Evolutionary conservation across 495 filamentous ascomycete genomes (phyloP), one percentile per base, ranked within the genome.

Genomic region (Annulohypoxylon bovei): DNA sequence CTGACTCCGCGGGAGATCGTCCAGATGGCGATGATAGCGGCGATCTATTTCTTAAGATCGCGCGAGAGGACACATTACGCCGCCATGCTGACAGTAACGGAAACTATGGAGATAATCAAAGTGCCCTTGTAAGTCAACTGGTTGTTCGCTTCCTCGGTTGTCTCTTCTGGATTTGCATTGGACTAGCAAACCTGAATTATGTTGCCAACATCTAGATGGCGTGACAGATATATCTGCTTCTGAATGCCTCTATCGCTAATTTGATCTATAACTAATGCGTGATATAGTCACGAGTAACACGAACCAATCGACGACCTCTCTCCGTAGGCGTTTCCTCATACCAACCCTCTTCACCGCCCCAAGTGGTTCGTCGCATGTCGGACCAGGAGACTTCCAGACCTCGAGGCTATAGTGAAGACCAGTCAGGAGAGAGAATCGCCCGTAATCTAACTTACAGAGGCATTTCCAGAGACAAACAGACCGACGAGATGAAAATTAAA

Each of bases 41-140:
- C 52, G 86, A 88, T 74, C 70, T 87, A 25, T 88, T 88, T 62
- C 80, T 88, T 47, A 81, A 76, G 32, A 84, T 86, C 50, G 86
- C 86, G 18, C 73, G 79, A 32, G 84, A 88, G 64, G 82, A 85
- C 40, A 62, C 79, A 37, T 67, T 74, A 28, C 79, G 74, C n/a
- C 81, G 78, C 46, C 64, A 59, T 18, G 62, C 62, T 32, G 78
- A 79, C 23, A 62, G 73, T 4, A 67, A 75, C 27, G 71, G 67
- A 28, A 67, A 47, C 22, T 75, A 75, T 65, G 64, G 67, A 7
- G 78, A 80, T 7, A 81, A 75, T 18, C 74, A 76, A 57, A 79
- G 75, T 55, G 71, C 75, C 28, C 71, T 81, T 28, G 83, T 85
- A 79, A 82, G 82, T 81, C 18, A 28, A 56, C 7, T 42, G 50